Conservation (phyloP, 106 monocot genomes). For the Gastrodia elata region DNA sequence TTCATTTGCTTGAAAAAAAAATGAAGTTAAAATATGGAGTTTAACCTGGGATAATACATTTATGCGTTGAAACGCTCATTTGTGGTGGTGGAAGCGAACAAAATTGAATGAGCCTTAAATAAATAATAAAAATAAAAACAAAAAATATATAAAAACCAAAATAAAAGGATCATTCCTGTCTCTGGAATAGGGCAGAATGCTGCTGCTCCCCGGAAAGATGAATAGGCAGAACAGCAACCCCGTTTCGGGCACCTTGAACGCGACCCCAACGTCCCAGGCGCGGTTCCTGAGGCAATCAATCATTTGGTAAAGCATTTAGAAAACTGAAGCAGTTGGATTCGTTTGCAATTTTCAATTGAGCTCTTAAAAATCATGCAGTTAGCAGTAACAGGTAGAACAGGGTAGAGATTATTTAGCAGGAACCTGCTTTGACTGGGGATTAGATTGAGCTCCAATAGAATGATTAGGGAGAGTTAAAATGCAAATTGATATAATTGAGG, state of each 20-base stretch:
- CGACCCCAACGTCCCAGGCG: conserved; percentile 78
- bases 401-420: too few relatives aligned
- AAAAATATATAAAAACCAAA: background rate
- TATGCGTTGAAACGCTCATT: background rate
- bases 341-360: too few relatives aligned
- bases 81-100: background rate
- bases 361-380: too few relatives aligned
- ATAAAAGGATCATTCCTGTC: background rate
- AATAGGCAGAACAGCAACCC: conserved; percentile 56
- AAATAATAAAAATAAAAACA: background rate
- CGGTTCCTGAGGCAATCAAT: conserved; percentile 44
- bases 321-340: too few relatives aligned
- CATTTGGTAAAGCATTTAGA: too few relatives aligned
- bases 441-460: too few relatives aligned
- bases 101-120: background rate
- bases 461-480: too few relatives aligned
- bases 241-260: conserved; percentile 45
- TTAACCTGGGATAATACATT: background rate
- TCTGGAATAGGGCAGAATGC: background rate
- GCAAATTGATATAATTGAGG: too few relatives aligned
- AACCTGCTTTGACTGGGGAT: too few relatives aligned
- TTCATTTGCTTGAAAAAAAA: background rate
- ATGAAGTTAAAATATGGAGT: background rate
- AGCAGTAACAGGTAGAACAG: too few relatives aligned
- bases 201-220: conserved; percentile 37